These are phyloP conservation scores for Lasiodiplodia citricola DNA, from an alignment of 2,329 filamentous ascomycete species.

Conservation along the genomic window DNA sequence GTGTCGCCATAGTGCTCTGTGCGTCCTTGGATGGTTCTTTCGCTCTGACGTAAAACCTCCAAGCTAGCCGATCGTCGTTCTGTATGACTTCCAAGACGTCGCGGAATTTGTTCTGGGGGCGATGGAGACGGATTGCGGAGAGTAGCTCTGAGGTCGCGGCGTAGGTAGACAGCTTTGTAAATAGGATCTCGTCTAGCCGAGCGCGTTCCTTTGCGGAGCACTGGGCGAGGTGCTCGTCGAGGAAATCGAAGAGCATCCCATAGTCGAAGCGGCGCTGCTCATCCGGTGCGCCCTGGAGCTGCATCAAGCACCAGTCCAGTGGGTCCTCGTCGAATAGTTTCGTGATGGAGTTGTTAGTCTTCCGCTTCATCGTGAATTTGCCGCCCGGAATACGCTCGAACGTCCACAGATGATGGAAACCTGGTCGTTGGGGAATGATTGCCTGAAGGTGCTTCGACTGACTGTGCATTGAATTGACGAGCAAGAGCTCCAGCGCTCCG, in stretches of 20 bases:
- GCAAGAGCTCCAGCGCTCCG: conserved; percentile 28
- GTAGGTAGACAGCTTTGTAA: conserved; percentile 30
- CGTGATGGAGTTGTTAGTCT: background rate
- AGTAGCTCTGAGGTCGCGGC: conserved; percentile 29
- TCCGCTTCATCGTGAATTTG: background rate
- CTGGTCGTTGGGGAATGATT: conserved; percentile 28
- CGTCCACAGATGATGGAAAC: conserved; percentile 24
- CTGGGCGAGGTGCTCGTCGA: conserved; percentile 30
- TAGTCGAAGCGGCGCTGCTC: conserved; percentile 23
- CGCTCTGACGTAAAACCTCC: background rate
- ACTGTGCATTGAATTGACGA: conserved; percentile 23
- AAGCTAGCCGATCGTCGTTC: conserved; percentile 28
- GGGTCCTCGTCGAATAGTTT: conserved; percentile 18
- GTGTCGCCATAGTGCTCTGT: background rate
- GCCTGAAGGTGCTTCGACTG: conserved; percentile 26
- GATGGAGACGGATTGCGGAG: conserved; percentile 28
- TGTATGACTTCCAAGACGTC: conserved; percentile 1
- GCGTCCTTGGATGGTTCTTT: background rate
- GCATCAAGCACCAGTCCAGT: conserved; percentile 28
- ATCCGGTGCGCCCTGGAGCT: conserved; percentile 29
- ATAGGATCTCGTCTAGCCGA: conserved; percentile 30
- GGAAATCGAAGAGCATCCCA: conserved; percentile 29
- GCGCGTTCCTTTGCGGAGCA: conserved; percentile 21
- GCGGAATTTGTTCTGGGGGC: conserved; percentile 26
- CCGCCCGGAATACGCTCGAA: background rate